These are phyloP conservation scores for Blastomyces parvus DNA, from an alignment of 2,329 filamentous ascomycete genomes.

Conservation along the genomic window DNA sequence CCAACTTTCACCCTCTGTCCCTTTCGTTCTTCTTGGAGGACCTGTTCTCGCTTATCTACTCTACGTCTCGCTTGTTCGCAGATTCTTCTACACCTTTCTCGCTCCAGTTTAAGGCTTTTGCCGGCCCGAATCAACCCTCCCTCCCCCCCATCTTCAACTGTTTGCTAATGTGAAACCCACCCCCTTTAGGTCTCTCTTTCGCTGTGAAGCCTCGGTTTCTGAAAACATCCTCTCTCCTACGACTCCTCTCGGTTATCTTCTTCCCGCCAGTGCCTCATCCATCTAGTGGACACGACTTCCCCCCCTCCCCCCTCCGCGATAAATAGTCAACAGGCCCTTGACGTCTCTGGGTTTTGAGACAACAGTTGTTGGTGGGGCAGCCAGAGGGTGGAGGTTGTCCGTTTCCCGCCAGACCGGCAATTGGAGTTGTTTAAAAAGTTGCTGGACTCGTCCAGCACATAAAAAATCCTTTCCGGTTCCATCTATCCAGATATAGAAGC, in stretches of 20 bases:
- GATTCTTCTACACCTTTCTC: not conserved
- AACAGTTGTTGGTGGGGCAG: constrained; percentile 13
- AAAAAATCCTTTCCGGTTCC: constrained; percentile 2
- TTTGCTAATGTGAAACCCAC: not conserved
- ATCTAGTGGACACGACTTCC: not conserved
- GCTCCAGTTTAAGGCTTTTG: not conserved
- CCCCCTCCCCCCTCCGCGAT: not conserved
- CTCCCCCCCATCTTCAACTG: not conserved
- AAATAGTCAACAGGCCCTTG: not conserved
- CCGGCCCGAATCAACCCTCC: not conserved
- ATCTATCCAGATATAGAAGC: not conserved
- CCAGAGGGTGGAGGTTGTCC: constrained; percentile 12
- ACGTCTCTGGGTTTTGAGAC: constrained; percentile 5
- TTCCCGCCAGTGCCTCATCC: not conserved
- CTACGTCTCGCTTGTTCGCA: not conserved
- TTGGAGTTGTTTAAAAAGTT: constrained; percentile 1
- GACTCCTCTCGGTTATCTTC: not conserved
- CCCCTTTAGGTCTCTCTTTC: not conserved
- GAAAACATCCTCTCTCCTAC: not conserved
- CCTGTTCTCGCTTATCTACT: not conserved
- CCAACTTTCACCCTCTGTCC: not conserved
- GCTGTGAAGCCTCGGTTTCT: not conserved
- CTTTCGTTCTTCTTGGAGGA: not conserved
- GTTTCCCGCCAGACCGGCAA: constrained; percentile 5
- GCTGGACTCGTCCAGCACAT: constrained; percentile 4